phyloP scores from a whole-genome alignment of 306 rosid species.

The Prunus persica region Prunus_persica_NCBIv2 NC_034009.1:7307501-7308000 shows the following conservation, averaged over 20 bases:
- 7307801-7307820: background rate
- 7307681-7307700: constrained; percentile 60
- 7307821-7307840: background rate
- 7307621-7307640: constrained; percentile 68
- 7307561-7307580: background rate
- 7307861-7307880: background rate
- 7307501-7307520: constrained; percentile 53
- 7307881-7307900: constrained; percentile 22
- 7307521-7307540: constrained; percentile 30
- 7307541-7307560: constrained; percentile 5
- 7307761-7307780: constrained; percentile 14
- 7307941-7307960: constrained; percentile 88
- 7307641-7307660: constrained; percentile 67
- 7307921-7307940: constrained; percentile 79
- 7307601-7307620: constrained; percentile 43
- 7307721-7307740: constrained; percentile 53
- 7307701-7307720: constrained; percentile 79
- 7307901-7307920: constrained; percentile 67
- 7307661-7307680: constrained; percentile 62
- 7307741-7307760: constrained; percentile 7
- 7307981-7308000: constrained; percentile 28
- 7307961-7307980: constrained; percentile 65
- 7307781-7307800: constrained; percentile 10
- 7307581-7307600: background rate
- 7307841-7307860: background rate